Evolutionary conservation across 1,139 yeast species (phyloP), one percentile per base, ranked within the genome.

Genomic region (Spathaspora sp.): DNA sequence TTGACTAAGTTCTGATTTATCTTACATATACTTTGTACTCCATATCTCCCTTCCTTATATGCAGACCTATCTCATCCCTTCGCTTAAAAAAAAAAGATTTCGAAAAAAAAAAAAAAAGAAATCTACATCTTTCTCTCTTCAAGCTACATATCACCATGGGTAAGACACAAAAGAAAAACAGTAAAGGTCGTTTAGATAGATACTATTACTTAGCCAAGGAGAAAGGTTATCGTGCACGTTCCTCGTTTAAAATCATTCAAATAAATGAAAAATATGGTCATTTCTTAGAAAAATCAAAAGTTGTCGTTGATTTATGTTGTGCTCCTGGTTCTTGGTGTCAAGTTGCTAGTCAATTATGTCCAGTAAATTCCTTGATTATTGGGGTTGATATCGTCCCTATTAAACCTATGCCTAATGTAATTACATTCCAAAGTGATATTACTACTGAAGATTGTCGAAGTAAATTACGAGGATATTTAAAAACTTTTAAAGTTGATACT

Each of bases 251-350:
- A 68, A 82, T 93, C 57, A 78, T 95, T 49, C 99, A 93, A 67
- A 89, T 93, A 52, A 93, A 95, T 71, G 97, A 95, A 64, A 93
- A 93, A 65, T 95, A 82, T 73, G 97, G 97, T 26, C 97, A 90
- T 67, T 93, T 93, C 65, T 72, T 91, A 50, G 97, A 91, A 60
- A 87, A 88, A 66, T 90, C 98, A n/a, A 93, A 89, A 67, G 98
- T 93, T 40, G 97, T 93, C 39, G 89, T 93, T 47, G 99, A 93
- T 80, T 76, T 93, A 57, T 93, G 99, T 86, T 98, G 99, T 48
- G 99, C 99, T 3, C 99, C 99, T 29, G 99, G 99, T 49, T 90
- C 97, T 3, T 93, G 99, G 98, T 93, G 99, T 78, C 99, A 93
- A 70, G 99, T 95, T 39, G 99, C 99, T 1, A 83, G 96, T 3